Percentiles rank a stretch among this genome's conserved stretches.
phyloP scores from a whole-genome alignment of 164 flowering plant species.

The Magnolia changhungtana region DNA sequence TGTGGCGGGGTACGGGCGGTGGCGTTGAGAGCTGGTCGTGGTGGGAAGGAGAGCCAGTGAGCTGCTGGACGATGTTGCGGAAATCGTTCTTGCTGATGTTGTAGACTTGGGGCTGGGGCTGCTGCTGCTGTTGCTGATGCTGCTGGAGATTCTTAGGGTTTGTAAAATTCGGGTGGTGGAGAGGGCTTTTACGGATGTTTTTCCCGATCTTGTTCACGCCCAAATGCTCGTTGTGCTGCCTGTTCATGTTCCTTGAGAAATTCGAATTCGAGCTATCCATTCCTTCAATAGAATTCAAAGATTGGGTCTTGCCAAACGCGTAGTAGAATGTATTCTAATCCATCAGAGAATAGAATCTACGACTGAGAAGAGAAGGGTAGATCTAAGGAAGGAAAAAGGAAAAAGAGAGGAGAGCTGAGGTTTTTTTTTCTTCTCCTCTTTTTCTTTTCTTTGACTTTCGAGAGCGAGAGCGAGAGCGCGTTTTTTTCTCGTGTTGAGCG shows the following conservation, averaged over 20 bases:
- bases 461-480: background rate
- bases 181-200: slow-evolving; percentile 83
- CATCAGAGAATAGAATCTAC: background rate
- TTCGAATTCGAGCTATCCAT: slow-evolving; percentile 27
- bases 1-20: slow-evolving; percentile 30
- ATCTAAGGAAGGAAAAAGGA: background rate
- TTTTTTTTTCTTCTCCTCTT: background rate
- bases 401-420: background rate
- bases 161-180: slow-evolving; percentile 73
- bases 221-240: slow-evolving; percentile 67
- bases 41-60: slow-evolving; percentile 87
- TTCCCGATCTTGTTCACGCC: slow-evolving; percentile 92
- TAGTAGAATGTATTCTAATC: background rate
- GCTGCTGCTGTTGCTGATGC: slow-evolving; percentile 7
- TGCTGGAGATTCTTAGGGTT: slow-evolving; percentile 13
- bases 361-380: background rate
- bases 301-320: background rate
- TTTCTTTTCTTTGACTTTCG: background rate
- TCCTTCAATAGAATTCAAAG: background rate
- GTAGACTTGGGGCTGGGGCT: slow-evolving; percentile 84
- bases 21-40: slow-evolving; percentile 41
- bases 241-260: slow-evolving; percentile 36
- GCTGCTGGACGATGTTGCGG: slow-evolving; percentile 78
- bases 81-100: slow-evolving; percentile 95
- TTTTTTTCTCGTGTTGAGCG: background rate